Conservation (phyloP, 202 grass and related monocot genomes). For the Setaria viridis region DNA sequence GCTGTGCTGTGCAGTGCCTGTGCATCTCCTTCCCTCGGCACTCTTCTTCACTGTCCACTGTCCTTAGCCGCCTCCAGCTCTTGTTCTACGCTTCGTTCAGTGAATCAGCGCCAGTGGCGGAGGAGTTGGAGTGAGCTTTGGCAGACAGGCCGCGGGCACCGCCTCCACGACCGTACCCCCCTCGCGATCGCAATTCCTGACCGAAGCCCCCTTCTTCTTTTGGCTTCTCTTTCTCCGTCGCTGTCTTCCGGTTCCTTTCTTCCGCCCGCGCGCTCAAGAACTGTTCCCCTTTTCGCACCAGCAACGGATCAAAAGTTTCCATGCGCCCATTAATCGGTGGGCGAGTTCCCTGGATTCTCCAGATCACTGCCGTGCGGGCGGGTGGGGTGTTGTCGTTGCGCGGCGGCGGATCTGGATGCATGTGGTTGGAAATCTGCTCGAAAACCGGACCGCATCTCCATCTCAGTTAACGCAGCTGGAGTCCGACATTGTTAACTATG, state of each 20-base stretch:
- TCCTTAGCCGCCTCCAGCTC: slow-evolving; percentile 21
- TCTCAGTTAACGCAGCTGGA: background rate
- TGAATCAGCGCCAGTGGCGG: background rate
- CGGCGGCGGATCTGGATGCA: slow-evolving; percentile 21
- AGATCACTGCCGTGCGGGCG: background rate
- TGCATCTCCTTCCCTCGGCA: background rate
- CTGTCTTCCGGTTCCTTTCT: background rate
- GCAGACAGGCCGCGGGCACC: background rate
- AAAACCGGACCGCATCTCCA: background rate
- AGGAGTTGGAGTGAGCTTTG: background rate
- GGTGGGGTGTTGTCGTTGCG: background rate
- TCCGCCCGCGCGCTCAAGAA: background rate
- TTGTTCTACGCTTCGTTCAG: background rate
- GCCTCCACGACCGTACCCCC: no score
- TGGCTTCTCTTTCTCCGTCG: background rate
- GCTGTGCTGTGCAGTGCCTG: no score
- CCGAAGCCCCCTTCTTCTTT: background rate
- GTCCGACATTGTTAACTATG: background rate
- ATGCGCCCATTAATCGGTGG: background rate
- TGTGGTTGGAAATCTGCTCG: background rate
- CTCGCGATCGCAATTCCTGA: slow-evolving; percentile 32
- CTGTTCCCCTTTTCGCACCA: background rate
- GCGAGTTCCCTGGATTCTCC: background rate
- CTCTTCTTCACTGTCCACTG: background rate
- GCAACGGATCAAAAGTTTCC: background rate